Evolutionary conservation across 2,329 filamentous ascomycete species (phyloP).

Genomic region (Scedosporium dehoogii): DNA sequence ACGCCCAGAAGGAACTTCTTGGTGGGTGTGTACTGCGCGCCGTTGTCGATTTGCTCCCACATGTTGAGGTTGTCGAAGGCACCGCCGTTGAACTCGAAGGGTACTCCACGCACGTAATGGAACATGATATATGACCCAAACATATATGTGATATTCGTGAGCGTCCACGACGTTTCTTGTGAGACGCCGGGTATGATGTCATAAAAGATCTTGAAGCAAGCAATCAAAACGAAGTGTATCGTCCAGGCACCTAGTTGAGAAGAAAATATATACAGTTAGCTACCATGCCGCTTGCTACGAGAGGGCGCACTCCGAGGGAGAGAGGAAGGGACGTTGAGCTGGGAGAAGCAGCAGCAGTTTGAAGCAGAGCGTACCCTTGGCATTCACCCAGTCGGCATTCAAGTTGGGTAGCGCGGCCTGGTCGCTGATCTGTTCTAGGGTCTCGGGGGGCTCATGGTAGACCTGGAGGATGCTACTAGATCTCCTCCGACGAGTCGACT

Average conservation of each 20-base stretch:
- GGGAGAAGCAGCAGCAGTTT: no score
- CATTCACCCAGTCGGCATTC: slow-evolving; percentile 98
- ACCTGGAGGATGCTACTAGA: slow-evolving; percentile 89
- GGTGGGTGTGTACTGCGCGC: slow-evolving; percentile 94
- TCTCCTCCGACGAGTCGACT: slow-evolving; percentile 70
- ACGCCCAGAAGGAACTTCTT: slow-evolving; percentile 97
- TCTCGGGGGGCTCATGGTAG: slow-evolving; percentile 94
- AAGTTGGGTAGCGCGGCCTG: slow-evolving; percentile 90
- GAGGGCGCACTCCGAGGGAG: neutral
- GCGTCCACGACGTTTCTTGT: slow-evolving; percentile 96
- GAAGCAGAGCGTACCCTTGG: slow-evolving; percentile 65
- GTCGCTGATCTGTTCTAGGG: slow-evolving; percentile 94
- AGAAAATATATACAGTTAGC: neutral
- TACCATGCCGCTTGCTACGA: neutral
- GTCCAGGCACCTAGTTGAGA: slow-evolving; percentile 74
- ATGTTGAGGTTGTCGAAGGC: slow-evolving; percentile 99
- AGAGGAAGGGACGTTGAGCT: neutral
- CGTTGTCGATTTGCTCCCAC: slow-evolving; percentile 99
- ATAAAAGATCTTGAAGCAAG: slow-evolving; percentile 88
- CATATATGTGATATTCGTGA: slow-evolving; percentile 99
- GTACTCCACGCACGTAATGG: slow-evolving; percentile 94
- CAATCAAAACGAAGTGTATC: slow-evolving; percentile 90
- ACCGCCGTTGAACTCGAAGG: slow-evolving; percentile 97
- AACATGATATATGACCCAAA: slow-evolving; percentile 99
- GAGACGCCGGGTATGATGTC: slow-evolving; percentile 93